These are phyloP conservation scores for Coniferiporia weirii DNA, from an alignment of 1,284 basidiomycete genomes.

Conservation along the genomic window DNA sequence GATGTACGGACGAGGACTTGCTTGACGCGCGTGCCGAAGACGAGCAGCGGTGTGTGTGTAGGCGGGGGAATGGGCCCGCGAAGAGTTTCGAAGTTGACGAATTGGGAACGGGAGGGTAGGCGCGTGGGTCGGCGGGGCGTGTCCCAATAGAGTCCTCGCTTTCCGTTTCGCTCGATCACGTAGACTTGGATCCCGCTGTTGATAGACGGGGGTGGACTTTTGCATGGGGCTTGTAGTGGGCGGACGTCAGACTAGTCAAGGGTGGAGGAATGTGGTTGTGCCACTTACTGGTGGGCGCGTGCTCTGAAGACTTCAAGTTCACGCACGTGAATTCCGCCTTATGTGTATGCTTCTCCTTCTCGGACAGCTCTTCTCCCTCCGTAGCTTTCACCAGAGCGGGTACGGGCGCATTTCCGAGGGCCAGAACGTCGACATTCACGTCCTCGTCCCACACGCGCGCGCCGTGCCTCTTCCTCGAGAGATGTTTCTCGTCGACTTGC, in stretches of 20 bases:
- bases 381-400: not conserved
- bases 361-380: not conserved
- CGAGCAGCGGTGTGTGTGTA: not conserved
- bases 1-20: not conserved
- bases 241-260: not conserved
- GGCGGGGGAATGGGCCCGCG: no score
- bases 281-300: no score
- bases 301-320: no score
- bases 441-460: not conserved
- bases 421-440: not conserved
- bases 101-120: not conserved
- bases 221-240: not conserved
- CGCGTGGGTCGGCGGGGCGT: not conserved
- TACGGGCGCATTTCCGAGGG: not conserved
- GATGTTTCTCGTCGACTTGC: not conserved
- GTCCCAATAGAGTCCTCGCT: not conserved
- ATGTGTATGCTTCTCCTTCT: not conserved
- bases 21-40: not conserved
- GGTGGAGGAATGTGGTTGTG: no score
- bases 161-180: not conserved
- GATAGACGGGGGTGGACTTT: not conserved
- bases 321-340: no score
- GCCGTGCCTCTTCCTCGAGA: not conserved
- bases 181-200: not conserved
- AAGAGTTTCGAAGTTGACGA: not conserved